Percentiles rank a stretch among this genome's conserved stretches.
These are phyloP conservation scores for Buxus sempervirens DNA, from an alignment of 164 flowering plant species.

Conservation along the genomic window DNA sequence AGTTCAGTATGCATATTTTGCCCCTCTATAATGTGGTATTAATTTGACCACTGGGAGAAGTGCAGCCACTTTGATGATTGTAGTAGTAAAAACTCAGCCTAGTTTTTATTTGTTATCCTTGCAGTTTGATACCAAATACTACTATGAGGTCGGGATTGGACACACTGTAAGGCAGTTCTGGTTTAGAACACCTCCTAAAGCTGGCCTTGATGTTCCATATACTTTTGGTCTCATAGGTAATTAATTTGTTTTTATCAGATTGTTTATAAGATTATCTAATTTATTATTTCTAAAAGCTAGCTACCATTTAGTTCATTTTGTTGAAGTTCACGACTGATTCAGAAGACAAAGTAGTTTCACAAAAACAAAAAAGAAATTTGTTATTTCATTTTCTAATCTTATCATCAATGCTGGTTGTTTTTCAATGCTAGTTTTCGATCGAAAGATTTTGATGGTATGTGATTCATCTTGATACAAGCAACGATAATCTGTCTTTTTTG, in stretches of 20 bases:
- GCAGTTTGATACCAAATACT: constrained; percentile 52
- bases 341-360: neutral
- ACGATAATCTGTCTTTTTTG: neutral
- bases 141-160: constrained; percentile 41
- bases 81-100: neutral
- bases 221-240: constrained; percentile 58
- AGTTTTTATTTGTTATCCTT: neutral
- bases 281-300: neutral
- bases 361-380: too few species aligned
- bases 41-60: too few species aligned
- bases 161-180: constrained; percentile 33
- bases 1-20: neutral
- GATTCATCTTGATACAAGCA: neutral
- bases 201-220: constrained; percentile 57
- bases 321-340: neutral
- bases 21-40: neutral
- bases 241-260: neutral
- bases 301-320: neutral
- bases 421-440: neutral
- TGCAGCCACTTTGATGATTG: too few species aligned
- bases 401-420: neutral
- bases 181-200: constrained; percentile 49
- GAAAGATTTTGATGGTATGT: neutral
- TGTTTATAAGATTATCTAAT: neutral
- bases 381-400: neutral